Evolutionary conservation across 805 yeast genomes (phyloP).

Genomic region (Yamadazyma insecticola): DNA sequence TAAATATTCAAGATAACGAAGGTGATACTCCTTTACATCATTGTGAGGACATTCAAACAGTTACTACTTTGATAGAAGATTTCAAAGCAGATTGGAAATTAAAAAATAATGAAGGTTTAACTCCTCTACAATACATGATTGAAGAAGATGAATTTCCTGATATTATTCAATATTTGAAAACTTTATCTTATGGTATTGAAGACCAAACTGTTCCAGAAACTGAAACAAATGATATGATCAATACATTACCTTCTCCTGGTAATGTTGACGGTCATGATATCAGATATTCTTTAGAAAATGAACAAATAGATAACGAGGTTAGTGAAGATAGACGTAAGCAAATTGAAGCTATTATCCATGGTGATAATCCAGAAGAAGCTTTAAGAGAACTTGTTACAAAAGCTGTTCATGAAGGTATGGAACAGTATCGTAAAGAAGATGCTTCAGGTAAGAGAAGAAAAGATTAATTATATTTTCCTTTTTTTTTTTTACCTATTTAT

Average conservation of each 20-base stretch:
- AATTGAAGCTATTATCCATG: conserved; percentile 66
- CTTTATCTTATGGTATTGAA: conserved; percentile 33
- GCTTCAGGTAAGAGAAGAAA: conserved; percentile 16
- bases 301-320: conserved; percentile 17
- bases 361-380: conserved; percentile 79
- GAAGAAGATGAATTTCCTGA: conserved; percentile 88
- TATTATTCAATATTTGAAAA: conserved; percentile 56
- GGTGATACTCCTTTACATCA: conserved; percentile 97
- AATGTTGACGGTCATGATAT: conserved; percentile 45
- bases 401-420: conserved; percentile 58
- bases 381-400: conserved; percentile 63
- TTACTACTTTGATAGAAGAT: conserved; percentile 61
- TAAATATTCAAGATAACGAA: conserved; percentile 77
- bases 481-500: no score
- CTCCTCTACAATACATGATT: conserved; percentile 67
- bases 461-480: neutral
- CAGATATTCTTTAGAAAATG: conserved; percentile 50
- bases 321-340: conserved; percentile 51
- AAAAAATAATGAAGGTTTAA: conserved; percentile 70
- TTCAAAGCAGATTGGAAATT: conserved; percentile 61
- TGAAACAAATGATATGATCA: conserved; percentile 5
- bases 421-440: conserved; percentile 18
- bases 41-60: conserved; percentile 66
- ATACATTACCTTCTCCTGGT: conserved; percentile 33
- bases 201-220: conserved; percentile 11